Evolutionary conservation across 2,329 filamentous ascomycete genomes (phyloP).

Genomic region (Gremmenia infestans): DNA sequence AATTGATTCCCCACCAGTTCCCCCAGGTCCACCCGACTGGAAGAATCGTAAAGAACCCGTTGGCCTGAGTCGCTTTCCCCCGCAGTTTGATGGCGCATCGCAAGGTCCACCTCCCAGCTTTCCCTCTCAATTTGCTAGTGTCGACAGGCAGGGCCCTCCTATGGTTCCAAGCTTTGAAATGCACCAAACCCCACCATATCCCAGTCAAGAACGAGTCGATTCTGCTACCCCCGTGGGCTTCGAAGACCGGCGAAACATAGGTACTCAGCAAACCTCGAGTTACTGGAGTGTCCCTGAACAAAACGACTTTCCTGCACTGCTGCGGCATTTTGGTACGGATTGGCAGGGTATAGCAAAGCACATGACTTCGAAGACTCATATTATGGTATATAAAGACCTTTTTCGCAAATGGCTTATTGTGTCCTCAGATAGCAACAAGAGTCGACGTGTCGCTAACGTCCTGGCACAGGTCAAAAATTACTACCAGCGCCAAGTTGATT

Average conservation of each 20-base stretch:
- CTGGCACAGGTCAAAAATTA: constrained; percentile 60
- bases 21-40: constrained; percentile 15
- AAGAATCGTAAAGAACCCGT: constrained; percentile 16
- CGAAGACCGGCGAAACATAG: constrained; percentile 25
- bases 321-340: constrained; percentile 73
- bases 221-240: constrained; percentile 24
- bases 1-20: constrained; percentile 21
- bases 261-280: constrained; percentile 60
- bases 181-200: constrained; percentile 9
- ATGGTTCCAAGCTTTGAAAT: constrained; percentile 20
- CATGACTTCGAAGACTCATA: constrained; percentile 79
- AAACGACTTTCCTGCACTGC: constrained; percentile 67
- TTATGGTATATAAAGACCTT: constrained; percentile 60
- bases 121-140: constrained; percentile 16
- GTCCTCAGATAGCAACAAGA: constrained; percentile 25
- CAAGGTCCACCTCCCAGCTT: constrained; percentile 12
- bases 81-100: constrained; percentile 22
- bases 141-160: constrained; percentile 17
- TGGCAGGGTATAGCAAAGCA: constrained; percentile 70
- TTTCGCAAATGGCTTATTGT: constrained; percentile 29
- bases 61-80: constrained; percentile 15
- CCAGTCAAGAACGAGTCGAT: constrained; percentile 25
- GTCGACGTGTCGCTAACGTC: constrained; percentile 31
- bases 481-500: constrained; percentile 58
- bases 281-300: constrained; percentile 85